Evolutionary conservation across 306 rosid species (phyloP).

Genomic region (Vachellia collinsii): DNA sequence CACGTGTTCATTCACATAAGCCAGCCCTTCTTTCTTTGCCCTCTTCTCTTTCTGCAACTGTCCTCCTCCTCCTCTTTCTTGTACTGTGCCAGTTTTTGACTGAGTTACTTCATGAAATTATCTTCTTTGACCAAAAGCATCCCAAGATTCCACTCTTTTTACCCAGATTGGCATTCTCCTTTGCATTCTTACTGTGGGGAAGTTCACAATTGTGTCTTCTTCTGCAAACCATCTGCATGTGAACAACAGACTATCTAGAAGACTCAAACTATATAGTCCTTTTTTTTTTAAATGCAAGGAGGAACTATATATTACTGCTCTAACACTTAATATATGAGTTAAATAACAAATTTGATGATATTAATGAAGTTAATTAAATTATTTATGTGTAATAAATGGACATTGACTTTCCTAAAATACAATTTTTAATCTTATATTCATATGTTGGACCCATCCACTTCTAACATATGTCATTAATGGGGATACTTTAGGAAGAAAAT

Average conservation of each 20-base stretch:
- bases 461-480: no score
- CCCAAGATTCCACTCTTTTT: constrained; percentile 42
- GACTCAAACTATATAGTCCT: background rate
- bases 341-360: no score
- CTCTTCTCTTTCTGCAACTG: constrained; percentile 27
- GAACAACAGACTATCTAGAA: constrained; percentile 3
- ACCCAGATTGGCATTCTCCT: constrained; percentile 51
- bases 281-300: background rate
- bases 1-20: constrained; percentile 48
- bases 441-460: no score
- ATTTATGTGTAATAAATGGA: no score
- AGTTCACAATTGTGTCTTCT: constrained; percentile 54
- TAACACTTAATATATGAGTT: no score
- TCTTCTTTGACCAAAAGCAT: constrained; percentile 27
- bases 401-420: no score
- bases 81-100: constrained; percentile 8
- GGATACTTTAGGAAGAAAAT: no score
- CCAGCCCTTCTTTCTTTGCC: constrained; percentile 11
- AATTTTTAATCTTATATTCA: no score
- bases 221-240: constrained; percentile 56
- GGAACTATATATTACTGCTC: background rate
- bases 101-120: constrained; percentile 24
- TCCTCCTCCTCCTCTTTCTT: background rate
- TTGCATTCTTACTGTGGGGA: constrained; percentile 59
- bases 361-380: no score